Percentiles rank a stretch among this genome's conserved stretches.
phyloP scores from a whole-genome alignment of 371 early-diverging fungal species.

The Mortierella sp. region DNA sequence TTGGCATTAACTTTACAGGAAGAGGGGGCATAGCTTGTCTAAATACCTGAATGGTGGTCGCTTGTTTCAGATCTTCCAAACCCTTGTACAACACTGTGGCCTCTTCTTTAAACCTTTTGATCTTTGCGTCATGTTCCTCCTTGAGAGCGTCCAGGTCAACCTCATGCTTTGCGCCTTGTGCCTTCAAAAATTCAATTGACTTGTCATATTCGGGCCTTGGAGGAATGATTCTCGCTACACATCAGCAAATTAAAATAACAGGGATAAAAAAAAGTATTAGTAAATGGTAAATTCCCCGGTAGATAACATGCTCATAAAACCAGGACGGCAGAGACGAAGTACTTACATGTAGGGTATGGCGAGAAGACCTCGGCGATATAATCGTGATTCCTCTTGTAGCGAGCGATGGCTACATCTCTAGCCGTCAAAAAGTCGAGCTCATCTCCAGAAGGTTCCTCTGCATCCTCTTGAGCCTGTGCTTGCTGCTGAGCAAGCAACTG shows the following conservation, averaged over 20 bases:
- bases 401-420: constrained; percentile 79
- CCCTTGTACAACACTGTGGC: constrained; percentile 59
- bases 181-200: constrained; percentile 24
- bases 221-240: constrained; percentile 19
- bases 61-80: constrained; percentile 59
- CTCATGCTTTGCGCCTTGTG: constrained; percentile 49
- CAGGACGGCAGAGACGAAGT: not conserved
- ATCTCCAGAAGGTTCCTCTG: constrained; percentile 63
- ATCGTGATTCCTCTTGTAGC: constrained; percentile 87
- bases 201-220: constrained; percentile 11
- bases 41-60: constrained; percentile 59
- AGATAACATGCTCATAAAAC: not conserved
- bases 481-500: constrained; percentile 43
- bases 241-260: constrained; percentile 16
- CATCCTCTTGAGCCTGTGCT: constrained; percentile 52
- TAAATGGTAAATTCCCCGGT: not conserved
- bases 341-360: constrained; percentile 74
- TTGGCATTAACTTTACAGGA: no score
- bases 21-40: not conserved
- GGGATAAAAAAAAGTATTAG: constrained; percentile 22
- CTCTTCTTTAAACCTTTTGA: constrained; percentile 58
- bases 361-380: constrained; percentile 83
- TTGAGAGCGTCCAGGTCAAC: constrained; percentile 51
- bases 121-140: constrained; percentile 53
- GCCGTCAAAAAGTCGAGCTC: constrained; percentile 78